Base-by-base conservation (phyloP, 2,329 filamentous ascomycete genomes). In the Sclerotinia minor region DNA sequence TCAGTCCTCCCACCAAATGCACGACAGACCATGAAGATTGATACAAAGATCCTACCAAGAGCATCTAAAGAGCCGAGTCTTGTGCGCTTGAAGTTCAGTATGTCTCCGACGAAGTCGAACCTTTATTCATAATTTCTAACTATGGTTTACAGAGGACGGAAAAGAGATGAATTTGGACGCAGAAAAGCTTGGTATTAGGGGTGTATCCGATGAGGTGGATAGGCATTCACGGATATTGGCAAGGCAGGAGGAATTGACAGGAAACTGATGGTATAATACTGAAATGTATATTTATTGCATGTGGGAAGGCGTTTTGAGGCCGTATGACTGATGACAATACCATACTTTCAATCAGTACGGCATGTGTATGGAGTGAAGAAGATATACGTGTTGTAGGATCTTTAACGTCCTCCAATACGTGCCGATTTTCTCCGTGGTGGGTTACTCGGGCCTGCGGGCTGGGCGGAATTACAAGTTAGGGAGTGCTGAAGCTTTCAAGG, bases 121-220 rank as follows among this genome's bases (percentile, higher is more conserved):
- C 44, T 41, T 24, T 26, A 45, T 24, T 35, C 26, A 11, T 45
- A 53, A 35, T 29, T 64, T 67, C 75, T 77, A 69, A 77, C 63
- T 61, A 71, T 44, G 32, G 24, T 32, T 52, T 45, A 55, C 77
- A 96, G 92, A 97, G 84, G 95, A 97, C 77, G 95, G 95, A 74
- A 96, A 94, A 81, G 89, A 96, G 76, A 87, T 98, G 82, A 87
- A 87, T 45, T 85, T 98, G 50, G 89, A 97, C 77, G 85, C 92
- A 72, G 88, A 92, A 73, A 90, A 89, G 79, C 83, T 94, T 80
- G 90, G 89, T 73, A 94, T 98, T 77, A 91, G 92, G 77, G 91
- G 93, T 75, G 86, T 98, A 26, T 84, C 94, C 68, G 91, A 93
- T 78, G 93, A 98, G 79, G 88, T 97, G 55, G 91, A 97, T 78